Evolutionary conservation across 179 eudicot genomes (phyloP).

Genomic region (Corrigiola litoralis): DNA sequence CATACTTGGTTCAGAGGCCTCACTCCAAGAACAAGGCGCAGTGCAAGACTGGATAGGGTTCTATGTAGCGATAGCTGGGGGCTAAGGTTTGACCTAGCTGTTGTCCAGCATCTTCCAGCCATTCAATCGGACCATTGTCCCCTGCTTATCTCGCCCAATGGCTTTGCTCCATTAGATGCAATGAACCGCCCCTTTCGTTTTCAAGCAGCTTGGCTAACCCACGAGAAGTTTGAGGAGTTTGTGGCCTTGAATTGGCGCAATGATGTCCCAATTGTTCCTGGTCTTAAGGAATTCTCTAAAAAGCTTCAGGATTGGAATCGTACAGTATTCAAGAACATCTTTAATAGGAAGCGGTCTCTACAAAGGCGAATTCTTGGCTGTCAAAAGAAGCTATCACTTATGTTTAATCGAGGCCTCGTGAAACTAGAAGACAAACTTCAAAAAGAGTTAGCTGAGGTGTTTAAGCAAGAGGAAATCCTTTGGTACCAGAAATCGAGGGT

Average conservation of each 20-base stretch:
- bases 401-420: rapidly evolving
- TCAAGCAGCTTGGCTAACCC: background rate
- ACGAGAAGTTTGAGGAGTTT: background rate
- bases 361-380: background rate
- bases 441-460: background rate
- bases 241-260: background rate
- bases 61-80: background rate
- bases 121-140: background rate
- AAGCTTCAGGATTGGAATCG: background rate
- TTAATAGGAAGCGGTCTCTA: background rate
- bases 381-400: background rate
- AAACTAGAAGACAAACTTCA: background rate
- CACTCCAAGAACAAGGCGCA: background rate
- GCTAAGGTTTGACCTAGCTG: background rate
- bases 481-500: conserved; percentile 9
- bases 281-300: background rate
- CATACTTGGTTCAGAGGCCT: background rate
- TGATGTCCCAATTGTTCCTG: background rate
- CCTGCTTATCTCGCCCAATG: background rate
- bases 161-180: background rate
- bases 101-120: background rate
- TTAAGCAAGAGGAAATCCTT: background rate
- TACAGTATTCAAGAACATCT: background rate
- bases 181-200: background rate
- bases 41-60: background rate